These are phyloP conservation scores for Bodo saltans DNA, from an alignment of 78 protist genomes.

Conservation along the genomic window DNA sequence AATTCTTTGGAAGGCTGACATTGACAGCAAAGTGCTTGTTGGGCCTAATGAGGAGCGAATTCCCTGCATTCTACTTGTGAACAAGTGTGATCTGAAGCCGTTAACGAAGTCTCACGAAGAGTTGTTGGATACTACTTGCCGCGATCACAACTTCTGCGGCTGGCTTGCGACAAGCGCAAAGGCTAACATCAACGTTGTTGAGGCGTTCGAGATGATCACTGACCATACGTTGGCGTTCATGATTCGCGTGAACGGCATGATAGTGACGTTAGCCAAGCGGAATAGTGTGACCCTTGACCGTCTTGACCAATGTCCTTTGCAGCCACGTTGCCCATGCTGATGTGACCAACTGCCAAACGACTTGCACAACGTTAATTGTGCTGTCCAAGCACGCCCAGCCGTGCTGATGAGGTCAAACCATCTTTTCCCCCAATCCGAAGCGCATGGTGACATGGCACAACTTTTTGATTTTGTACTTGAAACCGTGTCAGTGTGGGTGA, in stretches of 20 bases:
- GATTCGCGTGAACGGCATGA: no score
- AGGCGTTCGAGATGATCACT: slow-evolving; percentile 43
- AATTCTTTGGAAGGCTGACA: slow-evolving; percentile 85
- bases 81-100: slow-evolving; percentile 63
- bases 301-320: neutral
- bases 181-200: slow-evolving; percentile 69
- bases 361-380: no score
- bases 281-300: no score
- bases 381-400: no score
- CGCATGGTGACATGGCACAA: no score
- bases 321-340: neutral
- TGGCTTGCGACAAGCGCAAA: slow-evolving; percentile 81
- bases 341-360: no score
- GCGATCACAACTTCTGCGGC: slow-evolving; percentile 72
- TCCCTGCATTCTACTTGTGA: slow-evolving; percentile 87
- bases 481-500: no score
- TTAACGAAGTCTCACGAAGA: neutral
- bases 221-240: neutral
- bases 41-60: slow-evolving; percentile 35
- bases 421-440: no score
- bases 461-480: no score
- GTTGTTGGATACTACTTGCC: slow-evolving; percentile 52
- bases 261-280: no score
- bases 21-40: slow-evolving; percentile 62
- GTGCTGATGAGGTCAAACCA: no score